A percentile compares a stretch with the other conserved stretches of the same genome.
These are phyloP conservation scores for Arthrobotrys pseudoclavata DNA, from an alignment of 2,329 filamentous ascomycete genomes.

Conservation along the genomic window DNA sequence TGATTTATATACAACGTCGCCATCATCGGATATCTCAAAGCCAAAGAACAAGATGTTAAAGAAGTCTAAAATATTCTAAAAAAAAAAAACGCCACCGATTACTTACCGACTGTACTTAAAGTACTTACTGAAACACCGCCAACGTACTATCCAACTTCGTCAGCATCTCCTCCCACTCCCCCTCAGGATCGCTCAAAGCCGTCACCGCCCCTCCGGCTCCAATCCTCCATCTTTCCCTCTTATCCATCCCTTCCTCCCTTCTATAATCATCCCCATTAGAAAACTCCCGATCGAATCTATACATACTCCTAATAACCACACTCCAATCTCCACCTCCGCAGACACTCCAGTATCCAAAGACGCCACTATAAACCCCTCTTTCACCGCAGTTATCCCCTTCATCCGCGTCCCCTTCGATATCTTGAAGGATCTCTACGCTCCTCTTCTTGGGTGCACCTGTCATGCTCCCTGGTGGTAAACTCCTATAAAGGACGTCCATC, in stretches of 20 bases:
- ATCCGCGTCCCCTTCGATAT: slow-evolving; percentile 72
- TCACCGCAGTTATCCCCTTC: slow-evolving; percentile 66
- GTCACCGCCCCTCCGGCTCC: slow-evolving; percentile 94
- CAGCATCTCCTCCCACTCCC: slow-evolving; percentile 92
- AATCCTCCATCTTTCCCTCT: slow-evolving; percentile 79
- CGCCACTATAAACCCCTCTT: slow-evolving; percentile 86
- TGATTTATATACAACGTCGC: slow-evolving; percentile 17
- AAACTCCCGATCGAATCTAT: slow-evolving; percentile 76
- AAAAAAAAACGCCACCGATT: slow-evolving; percentile 1
- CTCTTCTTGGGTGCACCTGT: slow-evolving; percentile 95
- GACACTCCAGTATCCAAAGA: slow-evolving; percentile 89
- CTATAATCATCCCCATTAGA: slow-evolving; percentile 63
- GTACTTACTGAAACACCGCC: slow-evolving; percentile 40
- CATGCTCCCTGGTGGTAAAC: slow-evolving; percentile 92
- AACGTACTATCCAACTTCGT: slow-evolving; percentile 72
- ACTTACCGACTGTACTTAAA: neutral
- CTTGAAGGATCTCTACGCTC: slow-evolving; percentile 83
- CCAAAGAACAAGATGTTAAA: neutral
- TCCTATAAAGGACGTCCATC: slow-evolving; percentile 80
- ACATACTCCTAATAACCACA: slow-evolving; percentile 87
- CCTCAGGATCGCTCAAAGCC: slow-evolving; percentile 81
- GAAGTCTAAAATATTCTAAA: neutral
- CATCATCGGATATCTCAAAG: slow-evolving; percentile 6
- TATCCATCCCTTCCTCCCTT: slow-evolving; percentile 61
- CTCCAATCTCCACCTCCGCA: slow-evolving; percentile 89